Evolutionary conservation across 2,329 filamentous ascomycete genomes (phyloP), one percentile per base, ranked within the genome.

Genomic region (Fusarium sp.): DNA sequence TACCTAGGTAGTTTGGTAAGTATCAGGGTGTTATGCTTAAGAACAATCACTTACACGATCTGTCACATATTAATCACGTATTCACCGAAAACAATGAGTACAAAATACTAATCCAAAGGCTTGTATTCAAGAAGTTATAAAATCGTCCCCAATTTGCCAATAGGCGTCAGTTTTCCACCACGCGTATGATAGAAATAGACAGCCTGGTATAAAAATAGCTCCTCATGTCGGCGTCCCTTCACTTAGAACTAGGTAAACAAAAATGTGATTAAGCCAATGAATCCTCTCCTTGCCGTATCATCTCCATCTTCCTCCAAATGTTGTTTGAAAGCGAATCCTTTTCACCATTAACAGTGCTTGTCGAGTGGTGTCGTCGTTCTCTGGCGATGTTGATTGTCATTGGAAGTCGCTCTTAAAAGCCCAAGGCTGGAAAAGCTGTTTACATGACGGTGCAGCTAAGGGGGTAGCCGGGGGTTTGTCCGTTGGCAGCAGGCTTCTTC

Each of bases 391-490:
- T 7, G 20, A 13, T 58, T 51, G 45, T 47, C 40, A n/a, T 37
- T 19, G 17, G 9, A 33, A 58, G 15, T 51, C 41, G 49, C 49
- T 51, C 40, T 43, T 56, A 62, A 44, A 41, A 19, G 40, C 54
- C 40, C 51, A 32, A 44, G 6, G n/a, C 35, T 37, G 37, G 33
- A 49, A 40, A 37, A 50, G 49, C 15, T 22, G 39, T 72, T 76
- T 78, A 80, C 78, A 79, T 79, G 71, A 79, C 55, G 30, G 62
- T 70, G 67, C 78, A 79, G 54, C 75, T 74, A 24, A 76, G 66
- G 41, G 69, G 72, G 58, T 74, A 74, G 59, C 70, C 69, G 19
- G 62, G 62, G 20, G 54, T 66, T 46, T 68, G 52, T 15, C 65
- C 48, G 40, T 65, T 66, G 33, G 54, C 26, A 15, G 43, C 43